Base-by-base conservation (phyloP, 1,284 basidiomycete genomes). In the Neonothopanus nambi region DNA sequence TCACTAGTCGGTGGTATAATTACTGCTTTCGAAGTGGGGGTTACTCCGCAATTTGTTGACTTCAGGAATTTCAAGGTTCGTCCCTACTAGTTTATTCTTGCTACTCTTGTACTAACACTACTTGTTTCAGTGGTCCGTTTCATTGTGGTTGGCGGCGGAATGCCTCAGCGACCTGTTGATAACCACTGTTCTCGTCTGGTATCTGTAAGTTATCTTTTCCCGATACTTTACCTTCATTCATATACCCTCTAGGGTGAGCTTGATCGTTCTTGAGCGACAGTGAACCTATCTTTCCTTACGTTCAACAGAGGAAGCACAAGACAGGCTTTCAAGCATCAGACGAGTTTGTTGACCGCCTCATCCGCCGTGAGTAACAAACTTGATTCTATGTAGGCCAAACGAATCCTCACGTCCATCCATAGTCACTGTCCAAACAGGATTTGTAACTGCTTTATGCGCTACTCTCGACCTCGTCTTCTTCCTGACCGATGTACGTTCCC, bases 401-500 rank as follows among this genome's bases (percentile, higher is more conserved):
- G 23, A 8, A 5, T 18, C 24, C 21, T 24, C 23, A 20, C 23
- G n/a, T 21, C 11, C 21, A 40, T 59, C 4, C 8, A 57, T 57
- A 70, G 75, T 72, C 39, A 69, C 75, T 2, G 64, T 77, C 8
- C 71, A 74, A 51, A 74, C 71, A 2, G 71, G 72, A 7, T 46
- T 70, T 18, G 33, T 73, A 23, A 74, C 73, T 1, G 57, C 70
- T 1, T 11, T 70, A 8, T 66, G 63, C 43, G 70, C 71, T 3
- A 58, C 60, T 13, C 49, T 70, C 9, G 71, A 75, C 52, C 42
- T 75, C 20, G 56, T 70, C 13, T 55, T 72, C 39, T 76, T 67
- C 56, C 59, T 76, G 12, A 50, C 44, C 21, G 60, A 65, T 48
- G 70, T 72, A 50, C 63, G 69, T 58, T n/a, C n/a, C n/a, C 7